A percentile compares a stretch with the other conserved stretches of the same genome.
Conservation (phyloP, 2,329 filamentous ascomycete species). For the Colletotrichum chrysophilum region DNA sequence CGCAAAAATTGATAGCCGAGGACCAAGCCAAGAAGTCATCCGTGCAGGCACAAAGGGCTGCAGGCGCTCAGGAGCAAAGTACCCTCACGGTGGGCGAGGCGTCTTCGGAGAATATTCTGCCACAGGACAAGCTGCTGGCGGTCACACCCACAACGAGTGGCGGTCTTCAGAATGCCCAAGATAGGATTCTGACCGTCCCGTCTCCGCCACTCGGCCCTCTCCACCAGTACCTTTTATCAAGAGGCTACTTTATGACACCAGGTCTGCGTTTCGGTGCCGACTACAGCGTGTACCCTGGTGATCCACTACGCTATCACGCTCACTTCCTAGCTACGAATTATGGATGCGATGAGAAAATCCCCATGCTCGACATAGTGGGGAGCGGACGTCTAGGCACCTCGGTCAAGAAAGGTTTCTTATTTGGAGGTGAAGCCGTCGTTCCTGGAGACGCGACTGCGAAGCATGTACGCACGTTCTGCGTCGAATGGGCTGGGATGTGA, state of each 20-base stretch:
- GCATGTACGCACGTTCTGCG: constrained; percentile 74
- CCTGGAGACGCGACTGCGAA: constrained; percentile 36
- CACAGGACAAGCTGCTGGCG: constrained; percentile 25
- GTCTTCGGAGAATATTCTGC: not conserved
- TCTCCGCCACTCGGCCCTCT: constrained; percentile 55
- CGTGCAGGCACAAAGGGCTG: constrained; percentile 28
- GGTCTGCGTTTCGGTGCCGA: constrained; percentile 93
- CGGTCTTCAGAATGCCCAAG: constrained; percentile 29
- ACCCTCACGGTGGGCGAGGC: not conserved
- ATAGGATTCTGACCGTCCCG: constrained; percentile 14
- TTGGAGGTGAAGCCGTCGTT: constrained; percentile 69
- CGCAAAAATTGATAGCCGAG: constrained; percentile 44
- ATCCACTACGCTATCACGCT: constrained; percentile 92
- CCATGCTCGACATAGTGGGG: constrained; percentile 82
- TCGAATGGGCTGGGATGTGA: constrained; percentile 95
- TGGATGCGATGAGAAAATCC: constrained; percentile 87
- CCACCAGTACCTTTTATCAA: constrained; percentile 79
- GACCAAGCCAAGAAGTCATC: constrained; percentile 40
- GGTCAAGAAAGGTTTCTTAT: constrained; percentile 93
- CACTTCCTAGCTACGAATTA: constrained; percentile 89
- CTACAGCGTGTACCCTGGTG: constrained; percentile 94
- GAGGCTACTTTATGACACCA: constrained; percentile 87
- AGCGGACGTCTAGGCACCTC: constrained; percentile 89
- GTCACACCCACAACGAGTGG: constrained; percentile 42
- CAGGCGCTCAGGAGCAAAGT: constrained; percentile 7